Conservation (phyloP, 2,329 filamentous ascomycete species). For the Elsinoe perseae region DNA sequence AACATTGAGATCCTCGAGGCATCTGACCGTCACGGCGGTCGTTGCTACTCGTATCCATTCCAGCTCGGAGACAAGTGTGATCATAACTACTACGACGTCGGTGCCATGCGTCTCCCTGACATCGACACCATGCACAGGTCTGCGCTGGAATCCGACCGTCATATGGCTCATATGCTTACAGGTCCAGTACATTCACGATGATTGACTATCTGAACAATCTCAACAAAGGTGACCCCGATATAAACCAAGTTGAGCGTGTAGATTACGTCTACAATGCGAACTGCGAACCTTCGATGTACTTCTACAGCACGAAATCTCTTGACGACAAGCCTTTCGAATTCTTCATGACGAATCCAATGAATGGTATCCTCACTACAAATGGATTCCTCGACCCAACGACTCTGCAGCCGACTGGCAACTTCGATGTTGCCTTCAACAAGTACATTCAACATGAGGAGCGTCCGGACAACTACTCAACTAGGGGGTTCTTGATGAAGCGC, state of each 20-base stretch:
- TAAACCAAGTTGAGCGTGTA: neutral
- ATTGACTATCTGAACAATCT: neutral
- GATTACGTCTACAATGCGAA: neutral
- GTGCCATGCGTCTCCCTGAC: neutral
- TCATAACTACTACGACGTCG: conserved; percentile 10
- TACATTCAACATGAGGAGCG: neutral
- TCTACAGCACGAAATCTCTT: neutral
- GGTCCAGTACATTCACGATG: neutral
- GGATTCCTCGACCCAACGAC: neutral
- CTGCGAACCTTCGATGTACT: conserved; percentile 1
- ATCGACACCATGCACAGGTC: neutral
- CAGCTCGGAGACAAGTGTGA: neutral
- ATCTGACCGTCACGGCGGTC: conserved; percentile 57
- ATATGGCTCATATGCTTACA: neutral
- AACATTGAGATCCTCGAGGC: conserved; percentile 64
- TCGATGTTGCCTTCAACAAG: neutral
- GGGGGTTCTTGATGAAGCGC: neutral
- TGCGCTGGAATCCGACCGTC: no score
- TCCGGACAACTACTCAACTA: conserved; percentile 3
- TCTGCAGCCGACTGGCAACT: neutral
- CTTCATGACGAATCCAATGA: neutral
- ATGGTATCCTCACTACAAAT: neutral
- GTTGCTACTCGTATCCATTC: neutral
- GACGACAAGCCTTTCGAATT: neutral
- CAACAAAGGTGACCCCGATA: neutral